Conservation (phyloP, 1,139 yeast genomes). For the Sugiyamaella paludigena region DNA sequence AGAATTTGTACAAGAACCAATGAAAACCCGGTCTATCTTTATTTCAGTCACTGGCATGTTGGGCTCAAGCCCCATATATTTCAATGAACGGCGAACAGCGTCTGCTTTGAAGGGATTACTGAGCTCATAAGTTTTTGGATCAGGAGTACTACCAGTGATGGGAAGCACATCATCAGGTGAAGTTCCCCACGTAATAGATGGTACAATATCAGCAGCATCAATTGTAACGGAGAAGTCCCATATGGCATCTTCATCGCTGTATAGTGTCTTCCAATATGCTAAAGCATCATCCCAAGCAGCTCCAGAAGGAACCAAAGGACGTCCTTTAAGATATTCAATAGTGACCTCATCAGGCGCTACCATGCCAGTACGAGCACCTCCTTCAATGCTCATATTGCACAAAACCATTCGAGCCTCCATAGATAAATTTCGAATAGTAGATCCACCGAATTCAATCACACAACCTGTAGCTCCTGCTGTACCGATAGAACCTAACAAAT, state of each 20-base stretch:
- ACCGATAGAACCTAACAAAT: conserved; percentile 85
- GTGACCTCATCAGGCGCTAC: conserved; percentile 80
- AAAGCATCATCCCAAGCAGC: conserved; percentile 84
- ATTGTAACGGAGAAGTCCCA: conserved; percentile 74
- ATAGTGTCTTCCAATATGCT: conserved; percentile 72
- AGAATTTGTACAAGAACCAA: conserved; percentile 92
- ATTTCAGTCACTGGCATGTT: conserved; percentile 68
- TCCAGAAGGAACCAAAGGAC: conserved; percentile 85
- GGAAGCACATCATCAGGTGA: conserved; percentile 93
- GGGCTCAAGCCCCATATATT: conserved; percentile 77
- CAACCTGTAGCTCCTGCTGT: conserved; percentile 94
- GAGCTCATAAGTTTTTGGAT: conserved; percentile 58
- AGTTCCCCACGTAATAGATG: conserved; percentile 92
- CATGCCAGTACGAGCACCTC: conserved; percentile 95
- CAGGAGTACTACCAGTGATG: conserved; percentile 77
- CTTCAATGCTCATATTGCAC: conserved; percentile 91
- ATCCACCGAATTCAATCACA: conserved; percentile 87
- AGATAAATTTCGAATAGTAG: conserved; percentile 72
- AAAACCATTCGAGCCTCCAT: conserved; percentile 96
- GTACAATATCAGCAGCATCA: conserved; percentile 72
- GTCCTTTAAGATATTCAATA: conserved; percentile 72
- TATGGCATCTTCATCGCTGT: conserved; percentile 75
- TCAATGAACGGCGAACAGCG: conserved; percentile 78
- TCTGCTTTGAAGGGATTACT: conserved; percentile 67
- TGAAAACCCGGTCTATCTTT: conserved; percentile 75